phyloP scores from a whole-genome alignment of 148 eudicot genomes.

The Bassia scoparia region DNA sequence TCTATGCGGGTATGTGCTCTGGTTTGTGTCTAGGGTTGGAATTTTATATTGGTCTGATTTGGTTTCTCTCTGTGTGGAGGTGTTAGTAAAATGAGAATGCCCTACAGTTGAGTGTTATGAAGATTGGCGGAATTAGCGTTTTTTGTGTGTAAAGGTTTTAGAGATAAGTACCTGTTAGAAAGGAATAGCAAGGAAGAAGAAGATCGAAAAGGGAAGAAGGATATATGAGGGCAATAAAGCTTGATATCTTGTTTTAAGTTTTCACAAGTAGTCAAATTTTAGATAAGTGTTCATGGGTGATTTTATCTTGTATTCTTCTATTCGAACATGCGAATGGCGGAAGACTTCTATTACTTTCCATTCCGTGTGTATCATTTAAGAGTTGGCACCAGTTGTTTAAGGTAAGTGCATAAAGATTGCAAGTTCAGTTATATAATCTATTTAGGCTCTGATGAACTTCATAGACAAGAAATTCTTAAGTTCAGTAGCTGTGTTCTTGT shows the following conservation, averaged over 20 bases:
- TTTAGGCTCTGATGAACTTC: neutral
- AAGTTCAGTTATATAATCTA: neutral
- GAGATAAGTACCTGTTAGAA: neutral
- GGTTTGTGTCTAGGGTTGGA: neutral
- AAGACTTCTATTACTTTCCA: neutral
- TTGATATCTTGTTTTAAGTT: neutral
- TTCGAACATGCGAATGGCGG: neutral
- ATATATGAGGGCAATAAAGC: neutral
- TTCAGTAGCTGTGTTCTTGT: neutral
- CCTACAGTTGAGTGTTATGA: neutral
- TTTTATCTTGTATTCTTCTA: neutral
- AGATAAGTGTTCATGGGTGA: neutral
- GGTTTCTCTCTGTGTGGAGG: neutral
- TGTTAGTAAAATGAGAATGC: neutral
- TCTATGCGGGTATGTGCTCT: neutral
- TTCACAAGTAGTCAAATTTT: neutral
- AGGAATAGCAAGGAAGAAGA: neutral
- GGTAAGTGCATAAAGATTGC: neutral
- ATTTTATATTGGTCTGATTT: too few relatives aligned
- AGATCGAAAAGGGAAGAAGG: too few relatives aligned
- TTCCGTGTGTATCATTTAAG: neutral
- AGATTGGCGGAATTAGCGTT: neutral
- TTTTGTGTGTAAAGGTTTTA: conserved; percentile 1
- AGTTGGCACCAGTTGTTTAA: neutral
- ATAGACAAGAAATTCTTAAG: neutral